Evolutionary conservation across 176 grass and related monocot species (phyloP).

Genomic region (Aegilops bicornis): DNA sequence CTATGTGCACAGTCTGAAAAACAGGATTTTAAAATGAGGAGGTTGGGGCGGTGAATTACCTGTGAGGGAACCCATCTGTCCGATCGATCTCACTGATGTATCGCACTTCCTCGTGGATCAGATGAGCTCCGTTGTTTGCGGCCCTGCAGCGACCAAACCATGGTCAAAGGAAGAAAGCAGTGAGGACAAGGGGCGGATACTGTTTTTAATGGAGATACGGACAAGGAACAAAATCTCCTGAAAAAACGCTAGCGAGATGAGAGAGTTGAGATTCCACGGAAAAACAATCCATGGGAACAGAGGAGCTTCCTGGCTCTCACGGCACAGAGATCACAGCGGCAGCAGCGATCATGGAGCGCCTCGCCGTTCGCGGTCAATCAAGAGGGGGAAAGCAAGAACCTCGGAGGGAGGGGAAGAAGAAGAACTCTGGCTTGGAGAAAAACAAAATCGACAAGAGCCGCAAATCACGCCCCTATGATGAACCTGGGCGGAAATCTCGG

Average conservation of each 20-base stretch:
- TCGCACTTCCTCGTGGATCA: neutral
- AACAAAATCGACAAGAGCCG: too few species aligned
- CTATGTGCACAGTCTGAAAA: neutral
- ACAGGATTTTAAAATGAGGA: neutral
- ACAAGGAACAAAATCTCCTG: neutral
- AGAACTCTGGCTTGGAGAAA: too few species aligned
- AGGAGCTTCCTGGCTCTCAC: too few species aligned
- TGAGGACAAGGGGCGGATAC: neutral
- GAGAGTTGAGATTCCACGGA: neutral
- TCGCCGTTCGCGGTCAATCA: too few species aligned
- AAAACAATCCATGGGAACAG: neutral
- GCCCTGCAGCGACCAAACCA: neutral
- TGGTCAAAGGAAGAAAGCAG: too few species aligned
- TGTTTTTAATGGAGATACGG: neutral
- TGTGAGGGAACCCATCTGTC: slow-evolving; percentile 30
- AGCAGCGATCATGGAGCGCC: too few species aligned
- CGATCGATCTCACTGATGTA: neutral
- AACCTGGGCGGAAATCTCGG: neutral
- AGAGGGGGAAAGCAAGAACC: neutral
- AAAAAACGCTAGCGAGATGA: neutral
- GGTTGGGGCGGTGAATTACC: slow-evolving; percentile 1
- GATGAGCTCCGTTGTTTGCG: neutral
- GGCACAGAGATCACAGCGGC: neutral
- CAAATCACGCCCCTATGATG: too few species aligned
- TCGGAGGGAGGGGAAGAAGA: too few species aligned